A percentile compares a stretch with the other conserved stretches of the same genome.
phyloP scores from a whole-genome alignment of 306 rosid species.

The Cucumis hystrix region DNA sequence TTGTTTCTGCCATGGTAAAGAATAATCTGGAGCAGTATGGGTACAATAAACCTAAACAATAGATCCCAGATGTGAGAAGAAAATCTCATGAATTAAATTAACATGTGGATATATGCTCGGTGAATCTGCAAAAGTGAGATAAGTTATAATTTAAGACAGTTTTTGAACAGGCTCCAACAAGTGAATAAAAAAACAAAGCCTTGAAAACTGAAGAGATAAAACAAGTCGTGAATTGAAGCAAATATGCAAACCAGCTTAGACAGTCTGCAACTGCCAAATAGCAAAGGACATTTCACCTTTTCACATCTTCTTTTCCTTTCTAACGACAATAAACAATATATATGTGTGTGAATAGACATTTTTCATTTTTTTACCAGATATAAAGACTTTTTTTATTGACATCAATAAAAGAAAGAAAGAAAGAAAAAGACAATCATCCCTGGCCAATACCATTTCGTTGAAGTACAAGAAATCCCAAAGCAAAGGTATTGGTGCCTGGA shows the following conservation, averaged over 20 bases:
- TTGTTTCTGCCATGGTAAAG: conserved; percentile 99
- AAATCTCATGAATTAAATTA: conserved; percentile 5
- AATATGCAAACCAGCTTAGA: not conserved
- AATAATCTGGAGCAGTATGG: conserved; percentile 89
- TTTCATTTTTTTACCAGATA: not conserved
- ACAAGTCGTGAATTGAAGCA: not conserved
- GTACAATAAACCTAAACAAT: conserved; percentile 82
- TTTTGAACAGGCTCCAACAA: not conserved
- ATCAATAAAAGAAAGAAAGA: not conserved
- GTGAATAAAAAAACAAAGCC: not conserved
- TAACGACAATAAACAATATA: not conserved
- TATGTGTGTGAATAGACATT: not conserved
- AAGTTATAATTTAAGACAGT: not conserved
- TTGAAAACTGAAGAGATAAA: not conserved
- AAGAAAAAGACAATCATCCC: not conserved
- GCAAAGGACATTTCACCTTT: not conserved
- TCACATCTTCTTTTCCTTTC: not conserved
- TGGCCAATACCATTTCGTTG: not conserved
- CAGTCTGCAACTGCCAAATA: not conserved
- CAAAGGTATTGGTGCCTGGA: not conserved
- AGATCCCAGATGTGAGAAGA: not conserved
- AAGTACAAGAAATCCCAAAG: not conserved
- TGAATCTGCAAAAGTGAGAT: not conserved
- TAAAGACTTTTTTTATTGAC: not conserved
- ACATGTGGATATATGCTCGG: conserved; percentile 1